These are phyloP conservation scores for Tolypocladium capitatum DNA, from an alignment of 2,329 filamentous ascomycete species.

Conservation along the genomic window DNA sequence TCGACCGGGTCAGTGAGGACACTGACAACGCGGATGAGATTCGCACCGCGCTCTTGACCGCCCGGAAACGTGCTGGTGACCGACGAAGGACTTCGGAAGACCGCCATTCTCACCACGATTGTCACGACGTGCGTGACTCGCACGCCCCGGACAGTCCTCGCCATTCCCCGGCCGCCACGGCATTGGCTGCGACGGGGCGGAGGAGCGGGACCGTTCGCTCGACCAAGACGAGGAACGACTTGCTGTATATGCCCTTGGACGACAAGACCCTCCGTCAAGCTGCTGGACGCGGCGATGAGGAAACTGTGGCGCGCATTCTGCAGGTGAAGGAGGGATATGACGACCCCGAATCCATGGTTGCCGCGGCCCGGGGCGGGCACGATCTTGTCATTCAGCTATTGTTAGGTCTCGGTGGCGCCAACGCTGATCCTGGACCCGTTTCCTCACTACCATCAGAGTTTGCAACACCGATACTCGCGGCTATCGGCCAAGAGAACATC, in stretches of 20 bases:
- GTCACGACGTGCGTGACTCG: slow-evolving; percentile 34
- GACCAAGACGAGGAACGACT: slow-evolving; percentile 50
- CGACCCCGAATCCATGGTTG: slow-evolving; percentile 79
- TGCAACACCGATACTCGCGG: slow-evolving; percentile 85
- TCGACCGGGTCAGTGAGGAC: slow-evolving; percentile 67
- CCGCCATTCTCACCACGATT: slow-evolving; percentile 32
- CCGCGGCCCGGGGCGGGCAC: slow-evolving; percentile 84
- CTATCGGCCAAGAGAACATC: slow-evolving; percentile 79
- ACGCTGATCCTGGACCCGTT: slow-evolving; percentile 56
- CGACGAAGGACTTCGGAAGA: slow-evolving; percentile 45
- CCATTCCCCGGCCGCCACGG: slow-evolving; percentile 34
- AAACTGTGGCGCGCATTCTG: slow-evolving; percentile 47
- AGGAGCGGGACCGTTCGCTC: slow-evolving; percentile 43
- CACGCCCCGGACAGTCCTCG: slow-evolving; percentile 46
- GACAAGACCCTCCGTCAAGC: slow-evolving; percentile 48
- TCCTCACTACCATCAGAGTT: slow-evolving; percentile 50
- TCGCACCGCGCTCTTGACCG: slow-evolving; percentile 50
- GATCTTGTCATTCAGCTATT: slow-evolving; percentile 73
- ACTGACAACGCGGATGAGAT: slow-evolving; percentile 71
- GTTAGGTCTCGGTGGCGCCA: slow-evolving; percentile 51
- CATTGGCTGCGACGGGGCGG: slow-evolving; percentile 26
- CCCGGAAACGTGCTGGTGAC: slow-evolving; percentile 41
- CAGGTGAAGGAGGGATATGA: slow-evolving; percentile 48
- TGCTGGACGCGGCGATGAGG: slow-evolving; percentile 46
- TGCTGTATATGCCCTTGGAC: slow-evolving; percentile 50